Percentiles rank a stretch among this genome's conserved stretches.
Conservation (phyloP, 75 land plant genomes). For the Gnetum montanum region DNA sequence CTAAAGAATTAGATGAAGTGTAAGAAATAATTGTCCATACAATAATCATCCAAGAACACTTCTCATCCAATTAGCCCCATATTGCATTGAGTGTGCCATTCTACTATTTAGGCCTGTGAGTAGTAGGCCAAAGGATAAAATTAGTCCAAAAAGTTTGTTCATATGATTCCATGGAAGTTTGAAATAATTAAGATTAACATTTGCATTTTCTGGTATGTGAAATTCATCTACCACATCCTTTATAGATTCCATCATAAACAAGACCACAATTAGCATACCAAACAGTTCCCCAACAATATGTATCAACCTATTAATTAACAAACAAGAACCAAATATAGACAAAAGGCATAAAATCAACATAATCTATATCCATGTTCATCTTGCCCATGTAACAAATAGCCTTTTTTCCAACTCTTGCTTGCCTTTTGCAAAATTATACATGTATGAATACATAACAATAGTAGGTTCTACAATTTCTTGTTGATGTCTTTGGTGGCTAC, state of each 20-base stretch:
- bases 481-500: no score
- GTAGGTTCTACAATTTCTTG: slow-evolving; percentile 82
- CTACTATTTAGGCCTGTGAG: slow-evolving; percentile 66
- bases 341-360: slow-evolving; percentile 50
- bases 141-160: slow-evolving; percentile 89
- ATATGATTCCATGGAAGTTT: slow-evolving; percentile 77
- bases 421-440: slow-evolving; percentile 64
- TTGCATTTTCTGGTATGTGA: slow-evolving; percentile 46
- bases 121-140: slow-evolving; percentile 83
- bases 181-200: slow-evolving; percentile 28
- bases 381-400: slow-evolving; percentile 48
- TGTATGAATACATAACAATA: slow-evolving; percentile 62
- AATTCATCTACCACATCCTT: slow-evolving; percentile 82
- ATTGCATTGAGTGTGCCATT: slow-evolving; percentile 79
- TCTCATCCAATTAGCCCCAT: slow-evolving; percentile 78
- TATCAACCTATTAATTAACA: slow-evolving; percentile 73
- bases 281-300: slow-evolving; percentile 87
- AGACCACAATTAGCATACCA: slow-evolving; percentile 73
- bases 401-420: slow-evolving; percentile 34
- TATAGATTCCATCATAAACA: slow-evolving; percentile 79
- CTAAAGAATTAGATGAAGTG: slow-evolving; percentile 38
- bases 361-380: slow-evolving; percentile 85
- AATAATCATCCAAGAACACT: slow-evolving; percentile 77
- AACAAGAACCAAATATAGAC: slow-evolving; percentile 69
- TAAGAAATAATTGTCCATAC: slow-evolving; percentile 88